A percentile compares a stretch with the other conserved stretches of the same genome.
Evolutionary conservation across 805 yeast genomes (phyloP).

Genomic region (Lipomyces orientalis): DNA sequence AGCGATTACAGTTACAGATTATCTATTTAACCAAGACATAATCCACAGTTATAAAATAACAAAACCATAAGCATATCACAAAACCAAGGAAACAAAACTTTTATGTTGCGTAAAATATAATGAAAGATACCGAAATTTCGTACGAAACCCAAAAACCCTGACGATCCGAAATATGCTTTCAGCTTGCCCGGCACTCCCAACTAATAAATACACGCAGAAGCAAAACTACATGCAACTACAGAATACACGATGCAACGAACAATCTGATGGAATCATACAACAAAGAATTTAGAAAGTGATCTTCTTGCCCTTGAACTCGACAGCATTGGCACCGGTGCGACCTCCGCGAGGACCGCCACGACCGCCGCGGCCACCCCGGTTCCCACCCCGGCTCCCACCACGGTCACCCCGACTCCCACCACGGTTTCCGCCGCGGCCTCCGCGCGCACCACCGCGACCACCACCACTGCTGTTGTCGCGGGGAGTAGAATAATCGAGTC

Average conservation of each 20-base stretch:
- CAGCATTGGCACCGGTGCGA: slow-evolving; percentile 63
- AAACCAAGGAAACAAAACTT: not conserved
- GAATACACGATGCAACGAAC: not conserved
- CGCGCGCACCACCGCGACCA: slow-evolving; percentile 49
- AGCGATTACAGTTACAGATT: not conserved
- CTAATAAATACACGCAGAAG: not conserved
- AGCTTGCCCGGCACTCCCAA: not conserved
- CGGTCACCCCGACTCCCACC: slow-evolving; percentile 49
- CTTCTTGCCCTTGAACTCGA: slow-evolving; percentile 75
- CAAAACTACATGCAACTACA: not conserved
- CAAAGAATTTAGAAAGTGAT: slow-evolving; percentile 43
- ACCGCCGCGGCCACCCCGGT: slow-evolving; percentile 36
- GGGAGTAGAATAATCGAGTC: slow-evolving; percentile 95
- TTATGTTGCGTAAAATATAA: not conserved
- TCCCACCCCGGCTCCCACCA: slow-evolving; percentile 41
- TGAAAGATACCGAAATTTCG: not conserved
- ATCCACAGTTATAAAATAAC: not conserved
- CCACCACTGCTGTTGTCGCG: slow-evolving; percentile 59
- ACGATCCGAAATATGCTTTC: not conserved
- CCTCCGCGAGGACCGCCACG: slow-evolving; percentile 37
- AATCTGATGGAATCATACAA: not conserved
- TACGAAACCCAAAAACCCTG: not conserved
- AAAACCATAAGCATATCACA: not conserved
- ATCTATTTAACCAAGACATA: not conserved
- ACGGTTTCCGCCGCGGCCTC: slow-evolving; percentile 51